Base-by-base conservation (phyloP, 306 rosid species). In the Pyrus pyrifolia region DNA sequence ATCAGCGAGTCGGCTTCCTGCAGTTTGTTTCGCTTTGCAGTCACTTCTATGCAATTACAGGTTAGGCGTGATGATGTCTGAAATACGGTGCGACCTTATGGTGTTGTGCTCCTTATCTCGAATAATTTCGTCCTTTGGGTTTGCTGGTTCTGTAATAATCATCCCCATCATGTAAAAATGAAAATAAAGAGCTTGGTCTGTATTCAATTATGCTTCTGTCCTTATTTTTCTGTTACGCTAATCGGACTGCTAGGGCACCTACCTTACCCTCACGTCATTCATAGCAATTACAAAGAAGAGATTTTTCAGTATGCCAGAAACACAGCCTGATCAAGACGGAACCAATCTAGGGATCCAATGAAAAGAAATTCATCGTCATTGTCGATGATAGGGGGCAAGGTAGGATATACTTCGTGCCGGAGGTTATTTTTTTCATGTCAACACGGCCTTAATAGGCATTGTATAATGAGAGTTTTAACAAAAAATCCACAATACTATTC, bases 261-360 rank as follows among this genome's bases (percentile, higher is more conserved):
- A 49, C 18, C 53, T 6, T 14, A 49, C 18, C 53, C 19, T 14
- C 19, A 1, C 3, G 3, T 49, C 21, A 18, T 49, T 49, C 21
- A 5, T 4, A 49, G 3, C 21, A 3, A 46, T 38, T 38, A 38
- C 42, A 38, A 1, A 6, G 2, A 1, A 6, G 2, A 38, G 2
- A 1, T 7, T 38, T 38, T 38, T 38, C 9, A 38, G 0, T 38
- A 0, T 38, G 0, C 0, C 2, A 38, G 0, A 38, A 38, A 38
- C 9, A 38, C 9, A 38, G 42, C 42, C 2, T 38, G 10, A 7
- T 38, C 2, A 38, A 38, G 10, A 2, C 10, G 10, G 0, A 38
- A 1, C 42, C 10, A 38, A 38, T 38, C 10, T 38, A 38, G 42
- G 42, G 9, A 7, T 38, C 42, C 42, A 38, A 38, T 38, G 42